Evolutionary conservation across 768 basidiomycete genomes (phyloP).

Genomic region (Postia placenta): DNA sequence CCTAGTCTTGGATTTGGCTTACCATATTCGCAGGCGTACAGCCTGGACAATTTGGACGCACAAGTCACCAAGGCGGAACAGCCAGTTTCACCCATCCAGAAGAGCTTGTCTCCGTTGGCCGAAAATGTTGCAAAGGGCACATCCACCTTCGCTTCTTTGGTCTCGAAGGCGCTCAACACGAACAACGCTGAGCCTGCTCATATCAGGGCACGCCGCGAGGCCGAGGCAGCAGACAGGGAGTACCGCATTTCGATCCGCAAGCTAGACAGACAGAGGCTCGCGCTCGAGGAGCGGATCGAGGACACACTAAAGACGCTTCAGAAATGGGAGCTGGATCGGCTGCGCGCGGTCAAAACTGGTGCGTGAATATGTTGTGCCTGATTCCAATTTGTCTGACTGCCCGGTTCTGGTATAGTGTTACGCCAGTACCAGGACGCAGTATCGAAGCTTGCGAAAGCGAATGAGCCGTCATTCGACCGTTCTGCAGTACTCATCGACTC

Average conservation of each 20-base stretch:
- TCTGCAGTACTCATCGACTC: constrained; percentile 73
- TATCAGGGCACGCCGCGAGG: constrained; percentile 67
- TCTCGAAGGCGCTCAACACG: constrained; percentile 60
- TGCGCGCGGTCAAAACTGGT: constrained; percentile 84
- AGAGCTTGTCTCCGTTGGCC: constrained; percentile 32
- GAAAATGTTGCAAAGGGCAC: constrained; percentile 67
- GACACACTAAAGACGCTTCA: constrained; percentile 76
- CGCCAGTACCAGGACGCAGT: constrained; percentile 85
- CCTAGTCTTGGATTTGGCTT: too few relatives aligned
- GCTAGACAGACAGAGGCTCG: constrained; percentile 80
- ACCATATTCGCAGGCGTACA: constrained; percentile 57
- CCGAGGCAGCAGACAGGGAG: constrained; percentile 71
- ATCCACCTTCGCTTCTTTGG: constrained; percentile 60
- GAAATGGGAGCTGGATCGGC: constrained; percentile 78
- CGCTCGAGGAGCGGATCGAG: constrained; percentile 81
- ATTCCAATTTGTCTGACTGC: not conserved
- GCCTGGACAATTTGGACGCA: constrained; percentile 37
- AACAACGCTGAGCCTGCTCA: constrained; percentile 57
- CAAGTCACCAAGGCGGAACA: constrained; percentile 21
- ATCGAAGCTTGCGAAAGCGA: constrained; percentile 60
- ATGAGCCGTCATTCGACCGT: constrained; percentile 60
- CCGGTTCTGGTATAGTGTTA: constrained; percentile 44
- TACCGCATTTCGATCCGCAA: constrained; percentile 79
- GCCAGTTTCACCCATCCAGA: constrained; percentile 23
- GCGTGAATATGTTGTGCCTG: constrained; percentile 8